Evolutionary conservation across 108 stramenopile species (phyloP).

Genomic region (Fragilaria crotonensis): DNA sequence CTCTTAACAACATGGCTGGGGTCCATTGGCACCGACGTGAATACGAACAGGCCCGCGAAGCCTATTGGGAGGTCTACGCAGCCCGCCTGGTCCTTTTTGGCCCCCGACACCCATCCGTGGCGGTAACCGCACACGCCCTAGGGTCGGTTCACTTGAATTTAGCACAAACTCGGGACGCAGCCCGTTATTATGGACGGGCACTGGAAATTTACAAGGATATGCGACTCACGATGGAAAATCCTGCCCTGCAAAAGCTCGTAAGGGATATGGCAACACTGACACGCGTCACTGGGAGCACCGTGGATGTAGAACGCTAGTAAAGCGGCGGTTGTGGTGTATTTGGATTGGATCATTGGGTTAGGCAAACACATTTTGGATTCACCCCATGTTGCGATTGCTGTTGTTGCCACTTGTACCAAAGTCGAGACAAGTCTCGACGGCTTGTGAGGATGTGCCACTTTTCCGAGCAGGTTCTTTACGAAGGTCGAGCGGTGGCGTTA

Average conservation of each 20-base stretch:
- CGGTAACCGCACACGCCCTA: conserved; percentile 41
- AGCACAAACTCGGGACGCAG: conserved; percentile 15
- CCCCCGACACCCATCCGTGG: conserved; percentile 37
- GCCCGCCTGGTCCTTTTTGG: conserved; percentile 42
- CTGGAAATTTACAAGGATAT: conserved; percentile 24
- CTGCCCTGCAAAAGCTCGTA: neutral
- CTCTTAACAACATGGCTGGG: conserved; percentile 37
- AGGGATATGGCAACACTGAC: neutral
- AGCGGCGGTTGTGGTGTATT: too few species aligned
- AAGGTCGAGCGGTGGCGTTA: too few species aligned
- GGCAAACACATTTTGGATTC: too few species aligned
- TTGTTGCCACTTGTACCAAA: too few species aligned
- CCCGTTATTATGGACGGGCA: conserved; percentile 15
- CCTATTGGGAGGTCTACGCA: conserved; percentile 37
- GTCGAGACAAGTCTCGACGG: too few species aligned
- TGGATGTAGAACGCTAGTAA: too few species aligned
- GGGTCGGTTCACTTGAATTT: conserved; percentile 29
- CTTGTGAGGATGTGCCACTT: too few species aligned
- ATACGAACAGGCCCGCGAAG: conserved; percentile 14
- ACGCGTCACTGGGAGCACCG: too few species aligned
- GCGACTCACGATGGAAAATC: conserved; percentile 17
- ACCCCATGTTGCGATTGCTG: too few species aligned
- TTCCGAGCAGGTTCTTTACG: too few species aligned
- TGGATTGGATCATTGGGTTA: too few species aligned
- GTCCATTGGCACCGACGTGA: conserved; percentile 20